Conservation (phyloP, 257 asterid genomes). For the Lavandula angustifolia region DNA sequence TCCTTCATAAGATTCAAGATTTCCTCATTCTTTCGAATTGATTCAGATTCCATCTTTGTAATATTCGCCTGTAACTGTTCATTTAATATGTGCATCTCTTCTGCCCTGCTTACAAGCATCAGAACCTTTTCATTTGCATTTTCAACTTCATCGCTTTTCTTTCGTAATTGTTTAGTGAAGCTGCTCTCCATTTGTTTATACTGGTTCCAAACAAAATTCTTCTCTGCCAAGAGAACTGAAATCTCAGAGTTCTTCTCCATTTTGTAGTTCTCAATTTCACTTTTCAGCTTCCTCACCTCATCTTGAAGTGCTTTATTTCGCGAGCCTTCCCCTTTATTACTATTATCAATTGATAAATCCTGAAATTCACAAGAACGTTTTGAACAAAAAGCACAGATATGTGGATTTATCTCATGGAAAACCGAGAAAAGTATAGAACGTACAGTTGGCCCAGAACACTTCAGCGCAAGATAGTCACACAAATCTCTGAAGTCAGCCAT, state of each 20-base stretch:
- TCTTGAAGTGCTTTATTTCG: conserved; percentile 41
- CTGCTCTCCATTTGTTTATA: conserved; percentile 58
- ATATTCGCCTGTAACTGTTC: conserved; percentile 42
- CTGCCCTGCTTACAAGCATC: conserved; percentile 43
- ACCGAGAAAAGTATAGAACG: conserved; percentile 19
- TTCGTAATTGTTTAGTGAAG: conserved; percentile 42
- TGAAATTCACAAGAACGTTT: conserved; percentile 34
- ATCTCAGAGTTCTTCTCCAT: conserved; percentile 54
- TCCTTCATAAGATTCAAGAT: conserved; percentile 51
- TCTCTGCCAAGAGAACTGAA: conserved; percentile 63
- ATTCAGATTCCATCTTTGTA: conserved; percentile 52
- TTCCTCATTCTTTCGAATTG: conserved; percentile 49
- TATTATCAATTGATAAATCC: conserved; percentile 44
- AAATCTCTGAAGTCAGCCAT: conserved; percentile 59
- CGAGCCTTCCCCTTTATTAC: conserved; percentile 35
- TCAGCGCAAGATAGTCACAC: conserved; percentile 46
- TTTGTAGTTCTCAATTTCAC: conserved; percentile 51
- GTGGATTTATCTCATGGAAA: neutral
- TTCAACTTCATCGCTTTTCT: conserved; percentile 52
- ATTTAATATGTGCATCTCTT: conserved; percentile 52
- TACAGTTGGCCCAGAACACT: conserved; percentile 51
- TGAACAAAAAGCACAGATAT: neutral
- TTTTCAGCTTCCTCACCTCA: conserved; percentile 55
- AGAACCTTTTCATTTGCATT: conserved; percentile 55
- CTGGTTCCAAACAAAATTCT: conserved; percentile 80